A percentile compares a stretch with the other conserved stretches of the same genome.
Evolutionary conservation across 305 asterid genomes (phyloP).

Genomic region (Fraxinus greggii): DNA sequence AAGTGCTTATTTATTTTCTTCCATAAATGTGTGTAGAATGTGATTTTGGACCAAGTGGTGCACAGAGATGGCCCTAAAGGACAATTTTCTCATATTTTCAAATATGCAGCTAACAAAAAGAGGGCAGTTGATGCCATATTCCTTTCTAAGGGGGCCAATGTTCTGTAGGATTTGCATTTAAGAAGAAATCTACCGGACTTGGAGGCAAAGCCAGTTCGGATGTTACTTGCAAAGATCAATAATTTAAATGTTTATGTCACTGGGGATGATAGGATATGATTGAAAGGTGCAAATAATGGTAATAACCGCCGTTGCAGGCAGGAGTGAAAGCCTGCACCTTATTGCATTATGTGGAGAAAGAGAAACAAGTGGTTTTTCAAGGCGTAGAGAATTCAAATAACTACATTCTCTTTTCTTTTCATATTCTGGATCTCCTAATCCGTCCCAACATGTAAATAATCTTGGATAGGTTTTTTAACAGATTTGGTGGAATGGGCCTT

Average conservation of each 20-base stretch:
- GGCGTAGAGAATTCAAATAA: background rate
- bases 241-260: background rate
- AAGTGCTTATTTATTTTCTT: background rate
- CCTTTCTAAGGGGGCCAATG: background rate
- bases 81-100: background rate
- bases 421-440: background rate
- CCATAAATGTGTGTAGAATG: background rate
- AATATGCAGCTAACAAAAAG: background rate
- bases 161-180: background rate
- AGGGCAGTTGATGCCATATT: background rate
- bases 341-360: background rate
- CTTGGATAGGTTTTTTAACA: background rate
- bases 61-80: background rate
- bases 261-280: background rate
- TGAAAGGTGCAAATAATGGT: background rate
- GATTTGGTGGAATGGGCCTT: too few species aligned
- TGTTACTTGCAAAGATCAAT: background rate
- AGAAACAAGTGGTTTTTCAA: background rate
- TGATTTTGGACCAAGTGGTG: background rate
- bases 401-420: background rate
- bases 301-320: background rate
- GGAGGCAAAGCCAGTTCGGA: background rate
- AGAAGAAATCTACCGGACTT: background rate
- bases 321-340: background rate
- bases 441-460: background rate